Evolutionary conservation across 2,329 filamentous ascomycete genomes (phyloP), one percentile per base, ranked within the genome.

Genomic region (Phialophora macrospora): DNA sequence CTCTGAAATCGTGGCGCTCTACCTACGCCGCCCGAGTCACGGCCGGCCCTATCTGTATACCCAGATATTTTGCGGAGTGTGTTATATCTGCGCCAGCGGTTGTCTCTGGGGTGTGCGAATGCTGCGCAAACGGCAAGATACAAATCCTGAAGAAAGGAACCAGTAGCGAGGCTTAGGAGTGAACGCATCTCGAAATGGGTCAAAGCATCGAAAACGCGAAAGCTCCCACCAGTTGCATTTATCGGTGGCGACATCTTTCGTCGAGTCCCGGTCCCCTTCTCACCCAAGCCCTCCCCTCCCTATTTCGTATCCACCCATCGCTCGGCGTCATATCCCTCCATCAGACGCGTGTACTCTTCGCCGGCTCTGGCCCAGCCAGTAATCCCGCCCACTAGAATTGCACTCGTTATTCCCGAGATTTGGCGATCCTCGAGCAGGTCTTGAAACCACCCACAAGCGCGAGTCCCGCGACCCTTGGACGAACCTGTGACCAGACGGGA

Each of bases 361-460:
- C 74, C 74, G 1, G 67, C 73, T 11, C 51, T 56, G 22, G 67
- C 75, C 76, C 75, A 78, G 51, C 73, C 76, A 22, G 69, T 72
- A 51, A 77, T 73, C 1, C 75, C 76, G 22, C 70, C 75, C 17
- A 59, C 52, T 4, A 77, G 68, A 1, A 73, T 72, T 9, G 74
- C 54, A 65, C 60, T 68, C n/a, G n/a, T 62, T 30, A 70, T 68
- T 8, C 55, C 60, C 11, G 20, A 7, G 44, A 63, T 28, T 5
- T 60, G 72, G 41, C 78, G 72, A 1, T 81, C 76, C 2, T 75
- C 71, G 26, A 87, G 73, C 64, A 85, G 77, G 71, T 87, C 85
- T 7, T 77, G 77, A 72, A 87, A 83, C 85, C 84, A 87, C 8
- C 78, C 80, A 1, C 83, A 83, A 1, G 83, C 81, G 20, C 85